These are phyloP conservation scores for Pythium volutum DNA, from an alignment of 352 stramenopile species.

Conservation along the genomic window DNA sequence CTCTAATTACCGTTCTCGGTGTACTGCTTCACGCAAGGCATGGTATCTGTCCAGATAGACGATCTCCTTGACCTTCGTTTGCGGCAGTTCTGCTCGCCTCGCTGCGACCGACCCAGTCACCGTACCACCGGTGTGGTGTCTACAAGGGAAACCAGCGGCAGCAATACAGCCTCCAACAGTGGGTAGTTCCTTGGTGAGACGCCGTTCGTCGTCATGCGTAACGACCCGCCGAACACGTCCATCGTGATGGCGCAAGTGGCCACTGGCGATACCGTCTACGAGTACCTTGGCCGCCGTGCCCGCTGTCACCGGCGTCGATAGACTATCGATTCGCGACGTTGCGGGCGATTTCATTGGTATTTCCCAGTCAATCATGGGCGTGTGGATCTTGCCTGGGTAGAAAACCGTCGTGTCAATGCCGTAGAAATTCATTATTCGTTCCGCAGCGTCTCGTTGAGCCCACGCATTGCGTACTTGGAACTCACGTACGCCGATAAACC, in stretches of 20 bases:
- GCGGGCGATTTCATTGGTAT: constrained; percentile 2
- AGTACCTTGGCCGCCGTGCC: constrained; percentile 45
- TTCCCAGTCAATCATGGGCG: constrained; percentile 19
- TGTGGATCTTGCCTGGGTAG: constrained; percentile 81
- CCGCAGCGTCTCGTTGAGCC: constrained; percentile 88
- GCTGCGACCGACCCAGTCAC: background rate
- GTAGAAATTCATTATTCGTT: constrained; percentile 69
- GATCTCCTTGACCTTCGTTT: too few relatives aligned
- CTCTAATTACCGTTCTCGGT: too few relatives aligned
- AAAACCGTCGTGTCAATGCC: constrained; percentile 82
- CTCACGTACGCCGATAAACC: constrained; percentile 88
- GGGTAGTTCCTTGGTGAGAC: constrained; percentile 54
- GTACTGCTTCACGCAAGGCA: too few relatives aligned
- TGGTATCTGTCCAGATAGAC: too few relatives aligned
- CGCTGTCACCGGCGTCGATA: background rate
- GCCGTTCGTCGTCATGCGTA: constrained; percentile 53
- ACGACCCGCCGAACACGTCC: constrained; percentile 41
- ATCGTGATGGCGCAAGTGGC: constrained; percentile 65
- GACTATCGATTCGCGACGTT: constrained; percentile 2
- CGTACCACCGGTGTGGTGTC: background rate
- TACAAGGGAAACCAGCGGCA: background rate
- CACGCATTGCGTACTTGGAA: constrained; percentile 89
- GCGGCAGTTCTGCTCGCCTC: too few relatives aligned
- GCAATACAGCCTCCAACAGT: background rate
- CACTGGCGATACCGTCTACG: constrained; percentile 40